Percentiles rank a stretch among this genome's conserved stretches.
Conservation (phyloP, 352 stramenopile species). For the Phytopythium vexans region DNA sequence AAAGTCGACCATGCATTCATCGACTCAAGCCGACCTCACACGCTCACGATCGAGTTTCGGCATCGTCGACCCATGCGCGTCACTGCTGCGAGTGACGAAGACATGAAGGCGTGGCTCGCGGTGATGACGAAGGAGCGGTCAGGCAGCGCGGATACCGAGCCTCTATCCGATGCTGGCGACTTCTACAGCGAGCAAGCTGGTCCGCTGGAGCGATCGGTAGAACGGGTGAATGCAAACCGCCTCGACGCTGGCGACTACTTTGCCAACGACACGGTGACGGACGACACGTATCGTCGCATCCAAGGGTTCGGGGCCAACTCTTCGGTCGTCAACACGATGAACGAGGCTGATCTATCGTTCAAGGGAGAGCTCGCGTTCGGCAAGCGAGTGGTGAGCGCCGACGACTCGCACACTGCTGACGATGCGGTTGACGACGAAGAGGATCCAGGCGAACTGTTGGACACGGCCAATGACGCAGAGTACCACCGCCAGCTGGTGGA, state of each 20-base stretch:
- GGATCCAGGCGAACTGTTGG: conserved; percentile 16
- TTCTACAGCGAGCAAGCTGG: conserved; percentile 16
- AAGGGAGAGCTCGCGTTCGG: conserved; percentile 57
- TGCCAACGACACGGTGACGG: conserved; percentile 64
- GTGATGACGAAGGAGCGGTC: conserved; percentile 25
- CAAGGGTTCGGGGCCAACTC: conserved; percentile 27
- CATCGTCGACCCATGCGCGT: conserved; percentile 34
- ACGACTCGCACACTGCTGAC: conserved; percentile 2
- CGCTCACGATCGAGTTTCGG: conserved; percentile 39
- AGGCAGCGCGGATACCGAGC: conserved; percentile 14
- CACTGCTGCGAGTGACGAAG: conserved; percentile 16
- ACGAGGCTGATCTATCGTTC: conserved; percentile 30
- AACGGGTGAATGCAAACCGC: conserved; percentile 11
- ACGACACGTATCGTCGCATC: conserved; percentile 68
- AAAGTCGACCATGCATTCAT: conserved; percentile 37
- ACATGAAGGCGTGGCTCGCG: conserved; percentile 47
- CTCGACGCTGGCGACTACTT: conserved; percentile 63
- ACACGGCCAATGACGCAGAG: conserved; percentile 29
- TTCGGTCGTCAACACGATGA: conserved; percentile 14
- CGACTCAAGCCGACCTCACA: conserved; percentile 48
- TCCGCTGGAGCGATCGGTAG: conserved; percentile 9
- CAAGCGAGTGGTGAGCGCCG: not conserved
- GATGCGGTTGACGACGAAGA: conserved; percentile 31
- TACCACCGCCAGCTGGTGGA: conserved; percentile 44
- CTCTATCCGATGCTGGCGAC: conserved; percentile 16